These are phyloP conservation scores for Diplodia intermedia DNA, from an alignment of 2,329 filamentous ascomycete genomes.

Conservation along the genomic window DNA sequence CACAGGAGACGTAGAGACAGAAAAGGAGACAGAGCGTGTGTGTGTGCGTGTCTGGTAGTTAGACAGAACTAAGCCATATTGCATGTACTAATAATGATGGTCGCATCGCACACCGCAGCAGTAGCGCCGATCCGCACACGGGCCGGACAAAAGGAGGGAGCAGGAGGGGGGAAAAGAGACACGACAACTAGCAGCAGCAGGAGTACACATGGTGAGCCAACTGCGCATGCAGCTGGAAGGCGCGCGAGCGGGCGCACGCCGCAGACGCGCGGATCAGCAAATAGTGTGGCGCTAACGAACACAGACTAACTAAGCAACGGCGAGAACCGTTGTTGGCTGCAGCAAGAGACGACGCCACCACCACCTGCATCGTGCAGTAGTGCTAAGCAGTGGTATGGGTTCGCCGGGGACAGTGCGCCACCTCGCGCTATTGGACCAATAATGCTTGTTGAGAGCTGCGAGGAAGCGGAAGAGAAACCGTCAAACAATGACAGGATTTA, in stretches of 20 bases:
- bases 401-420: neutral
- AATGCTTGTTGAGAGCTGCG: neutral
- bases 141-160: neutral
- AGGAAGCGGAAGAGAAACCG: conserved; percentile 1
- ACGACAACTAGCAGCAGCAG: neutral
- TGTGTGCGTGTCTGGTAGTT: too few relatives aligned
- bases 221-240: neutral
- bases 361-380: neutral
- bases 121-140: neutral
- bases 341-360: neutral
- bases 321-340: conserved; percentile 2
- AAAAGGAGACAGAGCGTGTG: neutral
- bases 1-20: neutral
- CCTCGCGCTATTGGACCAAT: neutral
- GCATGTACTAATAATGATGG: too few relatives aligned
- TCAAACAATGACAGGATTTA: neutral
- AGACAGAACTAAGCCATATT: too few relatives aligned
- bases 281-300: neutral
- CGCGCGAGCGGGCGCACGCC: neutral
- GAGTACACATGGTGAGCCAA: neutral
- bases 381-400: neutral
- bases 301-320: neutral
- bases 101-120: neutral
- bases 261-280: neutral
- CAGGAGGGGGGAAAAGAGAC: neutral